These are phyloP conservation scores for Myriosclerotinia curreyana DNA, from an alignment of 2,329 filamentous ascomycete species.

Conservation along the genomic window DNA sequence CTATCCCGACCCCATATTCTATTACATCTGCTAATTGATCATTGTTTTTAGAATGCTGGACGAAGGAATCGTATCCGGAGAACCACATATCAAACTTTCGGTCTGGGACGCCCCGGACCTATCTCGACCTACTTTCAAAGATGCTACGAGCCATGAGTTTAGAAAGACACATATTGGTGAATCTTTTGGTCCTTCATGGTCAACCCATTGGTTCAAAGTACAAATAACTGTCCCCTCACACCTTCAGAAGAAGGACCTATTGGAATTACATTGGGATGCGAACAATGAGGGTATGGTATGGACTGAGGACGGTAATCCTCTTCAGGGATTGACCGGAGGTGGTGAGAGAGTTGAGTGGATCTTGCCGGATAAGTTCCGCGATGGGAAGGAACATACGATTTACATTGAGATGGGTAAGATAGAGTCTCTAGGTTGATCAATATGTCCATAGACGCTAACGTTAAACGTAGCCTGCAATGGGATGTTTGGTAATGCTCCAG, in stretches of 20 bases:
- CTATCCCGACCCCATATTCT: slow-evolving; percentile 27
- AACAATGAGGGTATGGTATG: slow-evolving; percentile 94
- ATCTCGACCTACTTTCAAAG: slow-evolving; percentile 78
- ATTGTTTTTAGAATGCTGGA: slow-evolving; percentile 60
- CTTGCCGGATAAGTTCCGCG: slow-evolving; percentile 74
- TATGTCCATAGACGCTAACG: not conserved
- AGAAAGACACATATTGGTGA: slow-evolving; percentile 70
- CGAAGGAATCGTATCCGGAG: slow-evolving; percentile 63
- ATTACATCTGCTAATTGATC: slow-evolving; percentile 21
- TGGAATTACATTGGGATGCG: slow-evolving; percentile 97
- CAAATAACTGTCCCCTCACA: slow-evolving; percentile 72
- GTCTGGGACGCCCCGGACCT: slow-evolving; percentile 82
- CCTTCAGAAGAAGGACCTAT: slow-evolving; percentile 69
- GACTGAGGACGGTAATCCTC: slow-evolving; percentile 81
- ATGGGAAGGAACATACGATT: slow-evolving; percentile 82
- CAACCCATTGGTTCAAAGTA: slow-evolving; percentile 95
- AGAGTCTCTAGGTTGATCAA: not conserved
- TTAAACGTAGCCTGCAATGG: slow-evolving; percentile 71
- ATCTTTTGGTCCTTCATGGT: slow-evolving; percentile 90
- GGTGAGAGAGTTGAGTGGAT: slow-evolving; percentile 91
- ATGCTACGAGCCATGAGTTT: slow-evolving; percentile 75
- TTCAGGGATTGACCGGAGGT: slow-evolving; percentile 88
- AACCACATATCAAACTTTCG: slow-evolving; percentile 76
- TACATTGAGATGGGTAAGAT: slow-evolving; percentile 80
- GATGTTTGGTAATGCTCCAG: slow-evolving; percentile 93